These are phyloP conservation scores for Anisodus tanguticus DNA, from an alignment of 257 asterid genomes.

Conservation along the genomic window DNA sequence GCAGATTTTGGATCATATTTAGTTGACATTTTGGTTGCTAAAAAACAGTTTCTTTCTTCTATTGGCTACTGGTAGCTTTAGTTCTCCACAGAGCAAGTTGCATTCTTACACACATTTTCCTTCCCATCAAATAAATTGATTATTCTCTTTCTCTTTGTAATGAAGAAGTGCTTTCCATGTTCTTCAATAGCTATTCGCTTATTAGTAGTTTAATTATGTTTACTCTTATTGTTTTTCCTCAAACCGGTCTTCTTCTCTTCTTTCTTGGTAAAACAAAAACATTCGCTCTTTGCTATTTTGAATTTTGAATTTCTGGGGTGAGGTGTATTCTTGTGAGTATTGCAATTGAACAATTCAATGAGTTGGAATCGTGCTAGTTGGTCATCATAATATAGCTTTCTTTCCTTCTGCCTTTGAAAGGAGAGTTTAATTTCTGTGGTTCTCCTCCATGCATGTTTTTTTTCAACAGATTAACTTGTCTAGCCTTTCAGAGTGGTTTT, in stretches of 20 bases:
- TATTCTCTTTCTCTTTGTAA: not conserved
- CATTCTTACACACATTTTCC: slow-evolving; percentile 16
- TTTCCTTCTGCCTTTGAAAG: not conserved
- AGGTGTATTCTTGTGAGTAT: not conserved
- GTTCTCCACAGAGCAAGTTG: slow-evolving; percentile 8
- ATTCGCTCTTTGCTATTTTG: not conserved
- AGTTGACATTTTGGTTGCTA: slow-evolving; percentile 1
- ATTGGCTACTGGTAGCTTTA: slow-evolving; percentile 3
- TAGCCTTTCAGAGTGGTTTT: not conserved
- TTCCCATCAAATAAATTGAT: slow-evolving; percentile 23
- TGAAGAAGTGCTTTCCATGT: not conserved
- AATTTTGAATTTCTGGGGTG: slow-evolving; percentile 16
- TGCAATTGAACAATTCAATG: slow-evolving; percentile 12
- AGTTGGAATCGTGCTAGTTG: slow-evolving; percentile 9
- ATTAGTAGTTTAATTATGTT: not conserved
- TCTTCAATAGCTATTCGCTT: slow-evolving; percentile 13
- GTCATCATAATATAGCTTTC: slow-evolving; percentile 3
- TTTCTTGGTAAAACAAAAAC: not conserved
- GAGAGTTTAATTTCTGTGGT: slow-evolving; percentile 7
- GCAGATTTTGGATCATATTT: not conserved
- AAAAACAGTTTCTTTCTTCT: slow-evolving; percentile 13
- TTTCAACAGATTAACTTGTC: not conserved
- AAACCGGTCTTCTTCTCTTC: not conserved
- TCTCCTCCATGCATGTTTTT: slow-evolving; percentile 10
- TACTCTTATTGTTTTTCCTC: not conserved